Base-by-base conservation (phyloP, 805 yeast species). In the Metschnikowia santaceciliae region DNA sequence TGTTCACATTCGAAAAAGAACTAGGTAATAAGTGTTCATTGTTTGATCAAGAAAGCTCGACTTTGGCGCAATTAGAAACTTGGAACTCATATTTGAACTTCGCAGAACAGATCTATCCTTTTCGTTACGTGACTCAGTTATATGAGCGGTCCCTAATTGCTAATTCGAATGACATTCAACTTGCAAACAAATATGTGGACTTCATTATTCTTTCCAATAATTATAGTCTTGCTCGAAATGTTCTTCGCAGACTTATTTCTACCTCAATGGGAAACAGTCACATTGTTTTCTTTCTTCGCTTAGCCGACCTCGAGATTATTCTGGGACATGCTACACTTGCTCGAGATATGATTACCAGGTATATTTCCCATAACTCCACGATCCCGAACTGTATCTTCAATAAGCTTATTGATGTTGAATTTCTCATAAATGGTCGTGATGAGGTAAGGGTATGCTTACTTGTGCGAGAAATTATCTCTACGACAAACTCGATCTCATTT, bases 31-130 rank as follows among this genome's bases (percentile, higher is more conserved):
- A 41, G 19, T 30, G 43, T 20, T 75, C 74, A 6, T 76, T 67
- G 54, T 77, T 62, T 55, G 68, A 66, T 26, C 70, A 74, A 1
- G 60, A 65, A 13, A 53, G 61, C 6, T 50, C 70, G 10, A 61
- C 72, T 2, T 61, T 60, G 20, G 76, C 79, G 46, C 87, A 86
- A 56, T 60, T 84, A 19, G 77, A 75, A 17, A 71, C 68, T 10
- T 86, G 96, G 82, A 79, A 75, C 48, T 63, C 70, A 30, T 89
- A 85, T 62, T 58, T 86, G 35, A 76, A 76, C 54, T 80, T 73
- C 50, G 66, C 81, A 35, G 89, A 85, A 56, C 58, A 65, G 49
- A 47, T 58, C 47, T 58, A 65, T 20, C 67, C 60, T 15, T 42
- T 26, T 6, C 33, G 23, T 0, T 61, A 57, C 17, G 54, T 68